These are phyloP conservation scores for Porodaedalea pini DNA, from an alignment of 1,284 basidiomycete genomes.

Conservation along the genomic window DNA sequence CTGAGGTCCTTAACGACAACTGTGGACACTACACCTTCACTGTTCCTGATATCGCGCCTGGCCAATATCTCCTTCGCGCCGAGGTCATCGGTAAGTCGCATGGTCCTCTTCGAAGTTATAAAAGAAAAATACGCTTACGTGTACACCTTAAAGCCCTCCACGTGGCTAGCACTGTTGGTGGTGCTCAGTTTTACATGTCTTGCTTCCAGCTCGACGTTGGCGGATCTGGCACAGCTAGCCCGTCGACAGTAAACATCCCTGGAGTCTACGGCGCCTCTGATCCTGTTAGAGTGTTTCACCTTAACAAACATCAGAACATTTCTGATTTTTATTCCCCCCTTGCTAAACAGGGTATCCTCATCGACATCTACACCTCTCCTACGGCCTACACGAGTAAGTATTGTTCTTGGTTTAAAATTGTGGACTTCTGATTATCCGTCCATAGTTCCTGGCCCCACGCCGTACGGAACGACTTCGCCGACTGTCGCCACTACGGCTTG, in stretches of 20 bases:
- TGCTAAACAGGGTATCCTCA: conserved; percentile 35
- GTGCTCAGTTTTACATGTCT: conserved; percentile 52
- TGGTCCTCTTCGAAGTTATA: background rate
- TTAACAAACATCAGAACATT: conserved; percentile 26
- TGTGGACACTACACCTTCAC: conserved; percentile 51
- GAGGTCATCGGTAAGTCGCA: conserved; percentile 45
- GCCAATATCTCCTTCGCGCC: conserved; percentile 49
- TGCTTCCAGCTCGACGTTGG: conserved; percentile 48
- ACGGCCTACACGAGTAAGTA: conserved; percentile 36
- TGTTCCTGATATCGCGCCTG: conserved; percentile 45
- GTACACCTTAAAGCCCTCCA: conserved; percentile 38
- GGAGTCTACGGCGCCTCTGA: conserved; percentile 43
- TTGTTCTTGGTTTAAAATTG: background rate
- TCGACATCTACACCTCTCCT: conserved; percentile 33
- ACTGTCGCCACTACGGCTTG: conserved; percentile 33
- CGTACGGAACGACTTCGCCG: conserved; percentile 35
- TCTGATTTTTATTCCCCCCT: background rate
- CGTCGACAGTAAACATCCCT: conserved; percentile 44
- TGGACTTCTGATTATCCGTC: conserved; percentile 3
- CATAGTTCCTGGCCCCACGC: conserved; percentile 44
- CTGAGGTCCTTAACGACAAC: conserved; percentile 43
- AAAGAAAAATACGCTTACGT: background rate
- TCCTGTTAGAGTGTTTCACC: conserved; percentile 24
- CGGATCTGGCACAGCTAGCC: conserved; percentile 39
- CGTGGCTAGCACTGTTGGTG: conserved; percentile 40